Conservation (phyloP, 139 green algal species). For the Chlorella vulgaris region DNA sequence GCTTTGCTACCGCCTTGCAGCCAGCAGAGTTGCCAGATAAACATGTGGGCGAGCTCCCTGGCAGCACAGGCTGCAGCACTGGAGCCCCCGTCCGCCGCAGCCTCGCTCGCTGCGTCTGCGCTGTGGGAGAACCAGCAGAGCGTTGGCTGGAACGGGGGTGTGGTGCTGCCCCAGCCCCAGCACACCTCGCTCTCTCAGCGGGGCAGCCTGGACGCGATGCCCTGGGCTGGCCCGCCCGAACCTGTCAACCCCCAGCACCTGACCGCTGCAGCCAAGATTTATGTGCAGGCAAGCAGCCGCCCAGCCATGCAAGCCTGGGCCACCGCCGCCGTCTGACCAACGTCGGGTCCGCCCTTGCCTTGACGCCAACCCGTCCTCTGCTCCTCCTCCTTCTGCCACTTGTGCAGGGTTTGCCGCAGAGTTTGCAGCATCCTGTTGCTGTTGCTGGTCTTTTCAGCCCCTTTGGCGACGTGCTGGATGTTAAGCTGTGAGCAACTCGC, state of each 20-base stretch:
- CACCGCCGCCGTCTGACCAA: background rate
- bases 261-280: constrained; percentile 5
- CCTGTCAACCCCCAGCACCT: background rate
- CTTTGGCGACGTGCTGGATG: constrained; percentile 28
- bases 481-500: constrained; percentile 29
- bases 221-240: background rate
- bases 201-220: background rate
- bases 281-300: constrained; percentile 16
- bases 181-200: background rate
- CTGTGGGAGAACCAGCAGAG: background rate
- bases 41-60: constrained; percentile 2
- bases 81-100: background rate
- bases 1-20: background rate
- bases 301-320: background rate
- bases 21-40: too few species aligned
- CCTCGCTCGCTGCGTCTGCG: background rate
- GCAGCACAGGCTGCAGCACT: background rate
- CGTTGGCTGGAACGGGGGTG: background rate
- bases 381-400: background rate
- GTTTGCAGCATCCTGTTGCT: constrained; percentile 24
- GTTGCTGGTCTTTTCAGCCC: constrained; percentile 24
- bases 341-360: background rate
- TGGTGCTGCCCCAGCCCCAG: background rate
- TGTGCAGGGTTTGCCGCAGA: constrained; percentile 22
- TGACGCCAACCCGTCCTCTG: background rate